Conservation (phyloP, 495 filamentous ascomycete species). For the Neurospora sublineolata region DNA sequence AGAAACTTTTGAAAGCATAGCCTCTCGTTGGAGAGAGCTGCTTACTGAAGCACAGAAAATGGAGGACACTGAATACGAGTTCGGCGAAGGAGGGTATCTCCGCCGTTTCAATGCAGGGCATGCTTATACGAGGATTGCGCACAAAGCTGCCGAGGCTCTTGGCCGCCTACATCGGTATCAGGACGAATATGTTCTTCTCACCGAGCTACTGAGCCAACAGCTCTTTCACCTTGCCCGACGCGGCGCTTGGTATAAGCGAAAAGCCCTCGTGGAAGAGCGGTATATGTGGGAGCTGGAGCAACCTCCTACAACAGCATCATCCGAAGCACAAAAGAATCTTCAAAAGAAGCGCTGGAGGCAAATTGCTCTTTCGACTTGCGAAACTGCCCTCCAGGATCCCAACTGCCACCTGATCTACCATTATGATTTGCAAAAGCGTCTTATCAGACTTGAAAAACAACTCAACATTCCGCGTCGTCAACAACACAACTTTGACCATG, state of each 20-base stretch:
- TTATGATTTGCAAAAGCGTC: slow-evolving; percentile 86
- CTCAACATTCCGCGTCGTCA: slow-evolving; percentile 74
- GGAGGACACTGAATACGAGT: slow-evolving; percentile 70
- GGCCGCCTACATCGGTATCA: slow-evolving; percentile 71
- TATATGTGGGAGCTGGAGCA: slow-evolving; percentile 66
- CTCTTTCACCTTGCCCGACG: slow-evolving; percentile 78
- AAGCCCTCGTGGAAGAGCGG: slow-evolving; percentile 86
- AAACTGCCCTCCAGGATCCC: slow-evolving; percentile 73
- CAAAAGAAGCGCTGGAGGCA: slow-evolving; percentile 79
- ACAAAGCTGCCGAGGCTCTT: slow-evolving; percentile 70
- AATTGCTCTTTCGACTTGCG: slow-evolving; percentile 71
- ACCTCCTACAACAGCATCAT: slow-evolving; percentile 17
- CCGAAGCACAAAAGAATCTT: slow-evolving; percentile 54
- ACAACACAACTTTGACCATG: slow-evolving; percentile 89
- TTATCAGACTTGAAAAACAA: slow-evolving; percentile 75
- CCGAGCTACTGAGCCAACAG: slow-evolving; percentile 66
- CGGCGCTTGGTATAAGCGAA: slow-evolving; percentile 92
- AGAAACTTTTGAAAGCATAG: slow-evolving; percentile 59
- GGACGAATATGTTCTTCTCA: slow-evolving; percentile 63
- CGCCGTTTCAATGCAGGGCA: slow-evolving; percentile 86
- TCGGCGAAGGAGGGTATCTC: slow-evolving; percentile 79
- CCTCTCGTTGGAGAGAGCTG: slow-evolving; percentile 68
- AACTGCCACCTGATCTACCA: slow-evolving; percentile 87
- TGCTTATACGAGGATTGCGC: slow-evolving; percentile 85
- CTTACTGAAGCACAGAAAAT: slow-evolving; percentile 67